Base-by-base conservation (phyloP, 192 early-diverging fungal genomes). In the Coemansia sp. region DNA sequence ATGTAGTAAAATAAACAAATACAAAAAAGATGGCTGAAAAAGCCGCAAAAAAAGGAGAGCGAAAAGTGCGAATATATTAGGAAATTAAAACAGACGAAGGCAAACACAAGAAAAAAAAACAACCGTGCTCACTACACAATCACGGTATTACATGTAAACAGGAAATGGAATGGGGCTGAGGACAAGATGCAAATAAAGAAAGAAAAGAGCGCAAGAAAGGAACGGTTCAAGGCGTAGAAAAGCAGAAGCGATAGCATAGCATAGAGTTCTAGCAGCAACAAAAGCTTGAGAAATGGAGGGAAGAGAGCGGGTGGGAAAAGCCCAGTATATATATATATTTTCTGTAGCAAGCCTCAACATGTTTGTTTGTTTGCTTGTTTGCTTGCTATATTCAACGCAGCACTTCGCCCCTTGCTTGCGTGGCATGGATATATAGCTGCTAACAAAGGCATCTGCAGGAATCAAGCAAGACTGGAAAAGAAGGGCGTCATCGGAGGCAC, bases 71-170 rank as follows among this genome's bases (percentile, higher is more conserved):
- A 6, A 13, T 13, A 51, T 51, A 51, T 10, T 22, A 3, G 49
- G 22, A 11, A 27, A 16, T 22, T 8, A 5, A 51, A 51, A 19
- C 1, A 27, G 22, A 22, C 49, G 22, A 27, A 22, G 46, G 14
- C 46, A 4, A 51, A 27, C 20, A 51, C 47, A 22, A 18, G 4
- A 51, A 51, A 7, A 22, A 51, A 23, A 51, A 51, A 51, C 49
- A 51, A 51, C 49, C 49, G 49, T 51, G 49, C 49, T 23, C 49
- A 27, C 49, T 23, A 51, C 49, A 51, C 49, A 51, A 51, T 51
- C 22, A 19, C 49, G 3, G 49, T 13, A 27, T 51, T 25, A 51
- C 20, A 51, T 25, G 49, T 25, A 6, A 23, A 51, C 49, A 51
- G 49, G 25, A 51, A 51, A 22, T 25, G 25, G 49, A 51, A 51